These are phyloP conservation scores for Phascolomyces articulosus DNA, from an alignment of 371 early-diverging fungal species.

Conservation along the genomic window DNA sequence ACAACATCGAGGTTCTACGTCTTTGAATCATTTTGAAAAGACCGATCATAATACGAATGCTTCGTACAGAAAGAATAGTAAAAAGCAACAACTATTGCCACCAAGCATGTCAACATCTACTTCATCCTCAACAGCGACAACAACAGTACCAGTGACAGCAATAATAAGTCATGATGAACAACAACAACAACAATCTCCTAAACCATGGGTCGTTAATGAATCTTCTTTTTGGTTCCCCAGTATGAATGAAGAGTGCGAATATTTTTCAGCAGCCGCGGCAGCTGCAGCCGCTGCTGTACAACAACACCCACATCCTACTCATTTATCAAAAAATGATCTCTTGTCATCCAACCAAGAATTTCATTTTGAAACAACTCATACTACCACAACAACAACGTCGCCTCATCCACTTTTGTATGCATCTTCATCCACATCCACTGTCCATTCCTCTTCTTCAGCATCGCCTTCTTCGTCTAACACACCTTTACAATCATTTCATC, in stretches of 20 bases:
- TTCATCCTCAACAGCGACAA: not conserved
- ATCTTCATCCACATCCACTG: slow-evolving; percentile 9
- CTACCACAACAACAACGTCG: slow-evolving; percentile 1
- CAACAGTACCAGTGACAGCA: no score
- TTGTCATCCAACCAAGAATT: not conserved
- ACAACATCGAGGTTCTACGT: slow-evolving; percentile 13
- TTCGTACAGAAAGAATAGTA: no score
- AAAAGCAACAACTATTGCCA: no score
- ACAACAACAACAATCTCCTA: not conserved
- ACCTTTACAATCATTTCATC: slow-evolving; percentile 7
- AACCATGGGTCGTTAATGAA: not conserved
- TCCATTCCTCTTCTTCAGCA: slow-evolving; percentile 4
- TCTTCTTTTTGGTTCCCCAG: not conserved
- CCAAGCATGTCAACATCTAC: no score
- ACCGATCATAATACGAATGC: no score
- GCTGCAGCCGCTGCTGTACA: not conserved
- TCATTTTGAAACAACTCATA: not conserved
- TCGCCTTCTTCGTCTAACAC: slow-evolving; percentile 2
- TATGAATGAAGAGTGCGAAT: not conserved
- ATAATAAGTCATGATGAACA: not conserved
- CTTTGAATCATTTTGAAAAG: not conserved
- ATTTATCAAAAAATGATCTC: not conserved
- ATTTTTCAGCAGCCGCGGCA: not conserved
- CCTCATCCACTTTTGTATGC: slow-evolving; percentile 4
- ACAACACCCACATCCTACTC: not conserved